Conservation (phyloP, 1,284 basidiomycete genomes). For the Cutaneotrichosporon cutaneum region DNA sequence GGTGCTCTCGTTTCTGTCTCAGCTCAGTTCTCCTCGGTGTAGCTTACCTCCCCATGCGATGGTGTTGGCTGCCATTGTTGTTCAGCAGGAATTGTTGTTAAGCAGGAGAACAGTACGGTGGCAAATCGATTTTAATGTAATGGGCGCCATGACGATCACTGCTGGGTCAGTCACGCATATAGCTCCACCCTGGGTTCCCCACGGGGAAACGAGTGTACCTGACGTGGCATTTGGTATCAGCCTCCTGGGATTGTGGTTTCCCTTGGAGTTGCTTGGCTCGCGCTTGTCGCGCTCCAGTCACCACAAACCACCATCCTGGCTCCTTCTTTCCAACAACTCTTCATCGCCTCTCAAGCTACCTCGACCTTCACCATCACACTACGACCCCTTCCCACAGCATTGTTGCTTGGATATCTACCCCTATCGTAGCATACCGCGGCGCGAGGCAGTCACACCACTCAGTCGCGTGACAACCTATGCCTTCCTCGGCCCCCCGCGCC, state of each 20-base stretch:
- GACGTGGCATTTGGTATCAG: slow-evolving; percentile 10
- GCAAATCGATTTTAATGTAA: background rate
- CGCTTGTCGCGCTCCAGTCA: background rate
- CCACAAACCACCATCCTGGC: background rate
- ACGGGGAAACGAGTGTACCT: background rate
- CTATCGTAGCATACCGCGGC: background rate
- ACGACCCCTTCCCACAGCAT: background rate
- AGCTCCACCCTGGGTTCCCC: background rate
- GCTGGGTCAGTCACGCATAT: background rate
- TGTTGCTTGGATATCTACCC: background rate
- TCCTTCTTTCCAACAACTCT: background rate
- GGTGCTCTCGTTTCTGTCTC: slow-evolving; percentile 11
- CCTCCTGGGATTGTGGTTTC: background rate
- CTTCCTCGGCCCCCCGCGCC: background rate
- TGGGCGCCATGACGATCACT: background rate
- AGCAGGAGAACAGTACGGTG: background rate
- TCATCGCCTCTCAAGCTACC: background rate
- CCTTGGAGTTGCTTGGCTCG: background rate
- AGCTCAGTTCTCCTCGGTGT: background rate
- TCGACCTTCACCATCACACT: background rate
- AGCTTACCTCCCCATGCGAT: slow-evolving; percentile 14
- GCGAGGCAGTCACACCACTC: background rate
- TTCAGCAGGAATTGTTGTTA: too few species aligned
- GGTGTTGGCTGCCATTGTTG: slow-evolving; percentile 24
- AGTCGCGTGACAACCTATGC: background rate